phyloP scores from a whole-genome alignment of 306 rosid genomes.

The Urtica urens region DNA sequence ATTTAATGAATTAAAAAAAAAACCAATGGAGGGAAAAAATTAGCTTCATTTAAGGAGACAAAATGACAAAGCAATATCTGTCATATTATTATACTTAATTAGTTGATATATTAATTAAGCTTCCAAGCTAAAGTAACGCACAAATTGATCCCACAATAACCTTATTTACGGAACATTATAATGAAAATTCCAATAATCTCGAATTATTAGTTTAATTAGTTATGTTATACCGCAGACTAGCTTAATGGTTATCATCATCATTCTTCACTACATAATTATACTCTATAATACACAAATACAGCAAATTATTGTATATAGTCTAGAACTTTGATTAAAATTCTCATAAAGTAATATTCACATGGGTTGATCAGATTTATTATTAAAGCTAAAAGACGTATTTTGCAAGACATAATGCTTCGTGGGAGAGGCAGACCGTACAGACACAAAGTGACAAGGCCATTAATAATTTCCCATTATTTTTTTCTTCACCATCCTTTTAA shows the following conservation, averaged over 20 bases:
- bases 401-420: conserved; percentile 11
- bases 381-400: conserved; percentile 6
- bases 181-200: conserved; percentile 11
- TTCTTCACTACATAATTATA: background rate
- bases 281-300: background rate
- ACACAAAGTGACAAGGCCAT: conserved; percentile 21
- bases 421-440: conserved; percentile 43
- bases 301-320: background rate
- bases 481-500: background rate
- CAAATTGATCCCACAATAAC: conserved; percentile 21
- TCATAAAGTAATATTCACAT: conserved; percentile 10
- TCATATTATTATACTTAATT: background rate
- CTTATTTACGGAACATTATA: conserved; percentile 18
- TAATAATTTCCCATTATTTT: conserved; percentile 13
- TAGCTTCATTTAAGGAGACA: conserved; percentile 42
- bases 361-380: conserved; percentile 4
- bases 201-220: conserved; percentile 15
- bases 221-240: background rate
- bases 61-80: conserved; percentile 27
- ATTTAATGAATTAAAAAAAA: background rate
- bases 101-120: conserved; percentile 2
- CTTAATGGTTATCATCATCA: background rate
- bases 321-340: background rate
- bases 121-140: conserved; percentile 31
- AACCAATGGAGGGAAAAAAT: conserved; percentile 14